A percentile compares a stretch with the other conserved stretches of the same genome.
phyloP scores from a whole-genome alignment of 345 rosid species.

The Atalantia buxifolia region DNA sequence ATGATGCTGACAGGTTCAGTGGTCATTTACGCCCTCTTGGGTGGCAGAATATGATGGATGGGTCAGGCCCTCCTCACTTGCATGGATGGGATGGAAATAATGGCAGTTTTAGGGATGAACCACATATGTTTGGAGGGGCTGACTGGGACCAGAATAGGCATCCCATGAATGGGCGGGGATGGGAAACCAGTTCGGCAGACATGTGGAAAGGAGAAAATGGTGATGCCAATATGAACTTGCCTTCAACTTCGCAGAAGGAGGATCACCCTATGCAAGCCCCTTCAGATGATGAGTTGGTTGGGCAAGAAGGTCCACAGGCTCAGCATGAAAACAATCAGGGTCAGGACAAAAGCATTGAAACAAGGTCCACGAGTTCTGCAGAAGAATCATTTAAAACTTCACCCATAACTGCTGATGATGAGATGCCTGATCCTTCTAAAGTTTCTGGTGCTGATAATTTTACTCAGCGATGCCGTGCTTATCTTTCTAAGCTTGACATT shows the following conservation, averaged over 20 bases:
- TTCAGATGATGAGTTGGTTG: conserved; percentile 42
- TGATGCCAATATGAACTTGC: conserved; percentile 50
- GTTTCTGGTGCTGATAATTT: conserved; percentile 21
- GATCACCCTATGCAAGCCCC: conserved; percentile 47
- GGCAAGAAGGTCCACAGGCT: conserved; percentile 38
- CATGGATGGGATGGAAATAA: conserved; percentile 92
- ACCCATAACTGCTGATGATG: conserved; percentile 31
- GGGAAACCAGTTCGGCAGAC: conserved; percentile 69
- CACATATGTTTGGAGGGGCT: conserved; percentile 59
- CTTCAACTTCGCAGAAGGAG: conserved; percentile 58
- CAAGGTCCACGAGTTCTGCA: conserved; percentile 34
- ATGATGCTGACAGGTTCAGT: conserved; percentile 81
- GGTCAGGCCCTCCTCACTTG: conserved; percentile 70
- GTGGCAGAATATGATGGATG: conserved; percentile 93
- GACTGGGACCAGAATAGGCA: conserved; percentile 92
- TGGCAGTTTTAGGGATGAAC: conserved; percentile 77
- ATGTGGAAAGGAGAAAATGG: conserved; percentile 81
- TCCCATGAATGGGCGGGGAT: conserved; percentile 56
- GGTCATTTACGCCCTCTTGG: conserved; percentile 84
- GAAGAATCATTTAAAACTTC: conserved; percentile 37
- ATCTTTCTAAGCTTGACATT: conserved; percentile 86
- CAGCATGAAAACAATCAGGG: conserved; percentile 36
- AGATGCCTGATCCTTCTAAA: conserved; percentile 36
- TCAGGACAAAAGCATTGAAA: conserved; percentile 46
- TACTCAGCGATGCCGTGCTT: conserved; percentile 32